These are phyloP conservation scores for Pleurotus tuber-regium DNA, from an alignment of 768 basidiomycete genomes.

Conservation along the genomic window DNA sequence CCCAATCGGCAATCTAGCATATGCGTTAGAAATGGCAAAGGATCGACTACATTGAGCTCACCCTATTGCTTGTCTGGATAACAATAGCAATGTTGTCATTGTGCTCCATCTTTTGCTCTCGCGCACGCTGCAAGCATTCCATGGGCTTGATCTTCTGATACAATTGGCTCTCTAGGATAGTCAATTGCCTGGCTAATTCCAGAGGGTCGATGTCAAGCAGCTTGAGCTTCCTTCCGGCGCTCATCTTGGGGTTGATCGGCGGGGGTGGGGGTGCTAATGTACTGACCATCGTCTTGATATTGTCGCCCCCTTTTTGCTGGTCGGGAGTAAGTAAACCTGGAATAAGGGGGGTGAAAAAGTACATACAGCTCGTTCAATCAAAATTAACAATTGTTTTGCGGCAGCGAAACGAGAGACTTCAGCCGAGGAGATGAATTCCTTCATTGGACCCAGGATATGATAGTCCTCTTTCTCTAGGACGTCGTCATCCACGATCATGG, in stretches of 20 bases:
- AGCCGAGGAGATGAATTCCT: conserved; percentile 69
- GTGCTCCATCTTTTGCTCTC: conserved; percentile 70
- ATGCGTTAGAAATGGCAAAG: neutral
- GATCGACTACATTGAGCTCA: conserved; percentile 29
- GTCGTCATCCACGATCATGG: conserved; percentile 84
- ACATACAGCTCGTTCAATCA: conserved; percentile 81
- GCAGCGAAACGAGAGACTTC: conserved; percentile 64
- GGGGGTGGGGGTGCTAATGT: conserved; percentile 67
- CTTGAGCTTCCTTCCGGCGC: conserved; percentile 60
- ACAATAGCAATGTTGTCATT: conserved; percentile 84
- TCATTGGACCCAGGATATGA: conserved; percentile 78
- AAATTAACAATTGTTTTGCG: conserved; percentile 68
- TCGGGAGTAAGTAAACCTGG: conserved; percentile 6
- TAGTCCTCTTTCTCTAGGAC: conserved; percentile 85
- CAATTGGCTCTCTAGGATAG: conserved; percentile 82
- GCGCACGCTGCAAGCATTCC: conserved; percentile 85
- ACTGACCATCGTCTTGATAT: conserved; percentile 39
- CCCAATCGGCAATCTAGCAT: conserved; percentile 87
- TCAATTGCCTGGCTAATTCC: conserved; percentile 91
- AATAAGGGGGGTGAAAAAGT: neutral
- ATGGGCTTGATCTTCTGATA: conserved; percentile 87
- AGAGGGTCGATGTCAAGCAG: conserved; percentile 83
- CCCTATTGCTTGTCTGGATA: conserved; percentile 86
- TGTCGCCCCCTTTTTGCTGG: conserved; percentile 52
- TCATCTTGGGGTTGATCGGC: conserved; percentile 69